Evolutionary conservation across 148 eudicot genomes (phyloP).

Genomic region (Rhododendron ferrugineum): DNA sequence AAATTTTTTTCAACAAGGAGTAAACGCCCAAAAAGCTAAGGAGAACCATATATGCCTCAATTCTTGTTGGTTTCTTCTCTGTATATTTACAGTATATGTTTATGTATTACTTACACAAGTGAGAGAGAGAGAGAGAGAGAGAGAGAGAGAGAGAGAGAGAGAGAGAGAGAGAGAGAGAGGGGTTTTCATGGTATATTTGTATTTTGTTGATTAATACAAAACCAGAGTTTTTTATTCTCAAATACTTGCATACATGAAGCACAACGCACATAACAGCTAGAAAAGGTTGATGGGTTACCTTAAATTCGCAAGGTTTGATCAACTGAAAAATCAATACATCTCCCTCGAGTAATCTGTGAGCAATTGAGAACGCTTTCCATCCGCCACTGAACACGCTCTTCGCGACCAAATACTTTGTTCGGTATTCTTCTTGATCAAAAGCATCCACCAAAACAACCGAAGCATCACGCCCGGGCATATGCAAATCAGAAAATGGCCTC

Average conservation of each 20-base stretch:
- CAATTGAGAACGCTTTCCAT: slow-evolving; percentile 1
- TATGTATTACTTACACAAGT: too few species aligned
- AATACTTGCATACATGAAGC: background rate
- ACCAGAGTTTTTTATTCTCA: background rate
- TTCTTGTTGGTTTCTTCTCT: too few species aligned
- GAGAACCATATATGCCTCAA: too few species aligned
- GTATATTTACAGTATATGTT: too few species aligned
- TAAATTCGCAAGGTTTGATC: background rate
- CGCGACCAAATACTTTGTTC: background rate
- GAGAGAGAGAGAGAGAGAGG: too few species aligned
- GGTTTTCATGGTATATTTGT: too few species aligned
- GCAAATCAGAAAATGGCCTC: background rate
- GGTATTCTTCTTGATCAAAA: background rate
- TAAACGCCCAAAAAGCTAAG: too few species aligned
- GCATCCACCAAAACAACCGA: background rate
- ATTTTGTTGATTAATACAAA: too few species aligned
- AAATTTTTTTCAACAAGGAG: too few species aligned
- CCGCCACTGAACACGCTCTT: background rate
- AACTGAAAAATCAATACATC: slow-evolving; percentile 1
- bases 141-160: too few species aligned
- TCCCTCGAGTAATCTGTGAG: background rate
- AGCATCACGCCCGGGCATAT: background rate
- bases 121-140: too few species aligned
- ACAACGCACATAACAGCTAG: background rate
- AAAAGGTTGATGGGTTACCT: background rate